Evolutionary conservation across 1,284 basidiomycete genomes (phyloP).

Genomic region (Nidula niveotomentosa): DNA sequence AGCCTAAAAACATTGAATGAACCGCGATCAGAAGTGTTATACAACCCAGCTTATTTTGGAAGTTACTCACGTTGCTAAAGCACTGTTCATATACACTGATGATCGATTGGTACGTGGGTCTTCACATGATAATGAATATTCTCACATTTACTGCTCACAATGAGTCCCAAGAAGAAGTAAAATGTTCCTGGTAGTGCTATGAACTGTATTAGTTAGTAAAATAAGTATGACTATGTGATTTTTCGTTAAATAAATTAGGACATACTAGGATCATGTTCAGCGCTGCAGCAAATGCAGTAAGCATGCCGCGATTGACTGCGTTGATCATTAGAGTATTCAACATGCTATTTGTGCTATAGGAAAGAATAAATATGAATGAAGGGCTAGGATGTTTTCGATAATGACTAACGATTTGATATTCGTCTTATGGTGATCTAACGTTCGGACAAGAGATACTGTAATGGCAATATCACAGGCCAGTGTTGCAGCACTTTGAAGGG

Average conservation of each 20-base stretch:
- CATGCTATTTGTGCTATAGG: constrained; percentile 17
- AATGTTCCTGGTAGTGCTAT: constrained; percentile 17
- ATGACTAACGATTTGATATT: constrained; percentile 11
- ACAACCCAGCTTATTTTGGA: not conserved
- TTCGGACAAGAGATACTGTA: constrained; percentile 12
- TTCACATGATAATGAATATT: not conserved
- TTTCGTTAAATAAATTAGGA: not conserved
- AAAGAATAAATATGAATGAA: not conserved
- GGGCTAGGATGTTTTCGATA: not conserved
- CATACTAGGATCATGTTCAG: constrained; percentile 18
- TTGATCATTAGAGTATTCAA: constrained; percentile 17
- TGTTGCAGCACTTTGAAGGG: constrained; percentile 11
- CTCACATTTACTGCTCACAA: constrained; percentile 19
- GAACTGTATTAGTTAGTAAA: constrained; percentile 12
- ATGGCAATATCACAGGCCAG: constrained; percentile 17
- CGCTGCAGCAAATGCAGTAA: constrained; percentile 17
- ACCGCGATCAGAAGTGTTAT: not conserved
- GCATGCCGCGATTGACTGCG: constrained; percentile 20
- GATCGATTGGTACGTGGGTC: not conserved
- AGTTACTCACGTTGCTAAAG: constrained; percentile 16
- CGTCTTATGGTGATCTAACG: constrained; percentile 11
- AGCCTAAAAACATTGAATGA: constrained; percentile 4
- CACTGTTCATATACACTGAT: constrained; percentile 24
- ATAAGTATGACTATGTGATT: not conserved
- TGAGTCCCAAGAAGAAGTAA: constrained; percentile 21